Evolutionary conservation across 495 filamentous ascomycete species (phyloP).

Genomic region (Lepraria neglecta): DNA sequence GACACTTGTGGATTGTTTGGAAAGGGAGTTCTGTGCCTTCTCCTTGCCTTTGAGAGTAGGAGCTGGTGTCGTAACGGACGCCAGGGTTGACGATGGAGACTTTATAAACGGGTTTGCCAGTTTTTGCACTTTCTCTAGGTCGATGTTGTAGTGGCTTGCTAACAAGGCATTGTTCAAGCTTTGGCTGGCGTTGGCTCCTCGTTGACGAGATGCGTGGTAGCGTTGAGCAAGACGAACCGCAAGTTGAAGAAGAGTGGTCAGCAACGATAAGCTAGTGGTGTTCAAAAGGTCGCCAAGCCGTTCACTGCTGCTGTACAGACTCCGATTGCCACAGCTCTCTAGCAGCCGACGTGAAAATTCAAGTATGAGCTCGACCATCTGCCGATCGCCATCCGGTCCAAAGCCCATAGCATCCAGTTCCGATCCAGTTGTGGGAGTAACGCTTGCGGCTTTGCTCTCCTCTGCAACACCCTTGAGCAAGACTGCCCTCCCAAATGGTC

Average conservation of each 20-base stretch:
- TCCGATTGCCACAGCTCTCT: constrained; percentile 94
- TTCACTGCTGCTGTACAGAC: constrained; percentile 87
- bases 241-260: constrained; percentile 68
- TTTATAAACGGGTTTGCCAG: constrained; percentile 78
- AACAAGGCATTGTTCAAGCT: constrained; percentile 67
- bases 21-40: constrained; percentile 43
- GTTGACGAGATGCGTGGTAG: constrained; percentile 80
- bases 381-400: constrained; percentile 64
- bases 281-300: constrained; percentile 83
- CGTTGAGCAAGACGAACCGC: constrained; percentile 79
- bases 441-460: constrained; percentile 34
- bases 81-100: constrained; percentile 39
- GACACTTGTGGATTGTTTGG: constrained; percentile 41
- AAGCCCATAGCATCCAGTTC: constrained; percentile 55
- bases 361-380: constrained; percentile 72
- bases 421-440: constrained; percentile 36
- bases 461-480: constrained; percentile 49
- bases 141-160: constrained; percentile 87
- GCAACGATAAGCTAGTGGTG: constrained; percentile 70
- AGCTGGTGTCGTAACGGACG: constrained; percentile 40
- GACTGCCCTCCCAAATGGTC: constrained; percentile 60
- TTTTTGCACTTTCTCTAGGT: constrained; percentile 78
- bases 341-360: constrained; percentile 79
- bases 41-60: constrained; percentile 63
- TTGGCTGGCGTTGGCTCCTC: constrained; percentile 49